Evolutionary conservation across 768 basidiomycete species (phyloP), one percentile per base, ranked within the genome.

Genomic region (Lentinus brumalis): DNA sequence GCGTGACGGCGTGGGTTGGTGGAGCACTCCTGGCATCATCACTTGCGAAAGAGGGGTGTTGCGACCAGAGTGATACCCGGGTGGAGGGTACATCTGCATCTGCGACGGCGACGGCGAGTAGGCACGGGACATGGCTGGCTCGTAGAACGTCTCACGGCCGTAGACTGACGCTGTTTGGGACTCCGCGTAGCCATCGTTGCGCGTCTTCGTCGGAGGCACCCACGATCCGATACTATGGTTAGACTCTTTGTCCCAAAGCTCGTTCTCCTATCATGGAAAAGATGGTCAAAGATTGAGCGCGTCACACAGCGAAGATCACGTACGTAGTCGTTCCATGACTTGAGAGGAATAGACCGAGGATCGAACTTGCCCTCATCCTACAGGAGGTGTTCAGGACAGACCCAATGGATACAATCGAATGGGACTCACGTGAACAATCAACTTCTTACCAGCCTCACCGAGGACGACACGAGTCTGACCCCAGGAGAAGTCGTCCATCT

Each of bases 341-440:
- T 98, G 66, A 98, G 82, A 8, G 96, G 96, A 66, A 99, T 98
- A 7, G 87, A 83, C 10, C 88, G 83, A 4, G 95, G 92, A 76
- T 99, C 96, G 54, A 98, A 99, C 74, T 95, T 95, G 71, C 96
- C 96, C 74, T 98, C 96, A 66, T 98, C 97, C 94, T 95, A n/a
- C 12, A 15, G 9, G 0, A 42, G 12, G 15, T 14, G 2, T 60
- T 12, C 55, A 46, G 29, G 29, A 62, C n/a, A 41, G 54, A 52
- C 40, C 21, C 32, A 16, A 50, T 38, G 30, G 29, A 70, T 4
- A 62, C 7, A 59, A 32, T n/a, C 49, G 42, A 40, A 21, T 51
- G 35, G 31, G 38, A 80, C 92, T 57, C 72, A 95, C 94, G 73
- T 98, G 96, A 45, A 98, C 87, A 66, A 98, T 86, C 61, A 98